phyloP scores from a whole-genome alignment of 2,329 filamentous ascomycete species.

The Colletotrichum trifolii region DNA sequence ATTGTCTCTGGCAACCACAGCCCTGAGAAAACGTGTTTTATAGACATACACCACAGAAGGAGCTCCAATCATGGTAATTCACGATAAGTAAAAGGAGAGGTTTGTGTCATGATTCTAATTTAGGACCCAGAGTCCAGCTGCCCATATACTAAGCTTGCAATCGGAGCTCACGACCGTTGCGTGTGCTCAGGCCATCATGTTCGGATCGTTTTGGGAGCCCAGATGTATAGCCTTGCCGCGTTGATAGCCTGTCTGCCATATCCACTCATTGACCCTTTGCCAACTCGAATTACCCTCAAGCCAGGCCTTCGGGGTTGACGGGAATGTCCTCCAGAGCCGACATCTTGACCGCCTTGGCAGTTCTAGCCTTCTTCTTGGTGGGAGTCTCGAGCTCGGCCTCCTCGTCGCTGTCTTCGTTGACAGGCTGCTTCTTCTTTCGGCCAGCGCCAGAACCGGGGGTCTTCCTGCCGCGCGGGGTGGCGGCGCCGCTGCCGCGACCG shows the following conservation, averaged over 20 bases:
- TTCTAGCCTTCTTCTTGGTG: constrained; percentile 8
- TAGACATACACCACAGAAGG: too few species aligned
- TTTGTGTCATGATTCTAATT: too few species aligned
- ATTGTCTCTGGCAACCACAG: too few species aligned
- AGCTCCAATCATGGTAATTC: too few species aligned
- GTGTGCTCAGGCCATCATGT: too few species aligned
- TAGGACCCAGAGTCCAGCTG: too few species aligned
- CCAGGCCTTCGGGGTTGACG: background rate
- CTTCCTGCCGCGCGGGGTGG: constrained; percentile 16
- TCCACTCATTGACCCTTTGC: background rate
- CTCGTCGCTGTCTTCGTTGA: constrained; percentile 2
- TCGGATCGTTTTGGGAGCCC: too few species aligned
- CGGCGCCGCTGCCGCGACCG: background rate
- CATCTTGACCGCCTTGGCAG: background rate
- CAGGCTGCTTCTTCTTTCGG: constrained; percentile 22
- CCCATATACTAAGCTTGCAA: too few species aligned
- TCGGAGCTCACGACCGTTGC: too few species aligned
- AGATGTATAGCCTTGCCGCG: too few species aligned
- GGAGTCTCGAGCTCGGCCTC: constrained; percentile 6
- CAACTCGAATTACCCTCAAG: background rate
- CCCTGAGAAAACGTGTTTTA: too few species aligned
- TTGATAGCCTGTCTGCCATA: background rate
- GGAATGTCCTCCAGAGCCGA: background rate
- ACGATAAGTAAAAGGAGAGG: too few species aligned
- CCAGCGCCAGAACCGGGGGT: background rate